Evolutionary conservation across 305 asterid genomes (phyloP).

Genomic region (Rubia tinctorum): DNA sequence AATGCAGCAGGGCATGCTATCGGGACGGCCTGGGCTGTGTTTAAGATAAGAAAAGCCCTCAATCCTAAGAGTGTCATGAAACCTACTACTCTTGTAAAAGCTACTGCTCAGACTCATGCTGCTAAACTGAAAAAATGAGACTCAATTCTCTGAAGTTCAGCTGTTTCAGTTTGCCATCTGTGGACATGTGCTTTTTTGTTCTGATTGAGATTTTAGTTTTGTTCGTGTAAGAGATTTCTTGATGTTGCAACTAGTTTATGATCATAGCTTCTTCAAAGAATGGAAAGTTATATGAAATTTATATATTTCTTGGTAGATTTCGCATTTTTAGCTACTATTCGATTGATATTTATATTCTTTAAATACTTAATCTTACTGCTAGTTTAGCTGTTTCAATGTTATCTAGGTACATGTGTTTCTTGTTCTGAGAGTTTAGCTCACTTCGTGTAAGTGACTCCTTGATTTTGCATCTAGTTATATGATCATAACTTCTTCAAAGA

Average conservation of each 20-base stretch:
- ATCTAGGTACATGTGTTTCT: background rate
- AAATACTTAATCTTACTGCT: no score
- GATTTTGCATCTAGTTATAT: background rate
- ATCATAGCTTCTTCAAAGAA: no score
- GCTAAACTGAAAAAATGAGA: slow-evolving; percentile 35
- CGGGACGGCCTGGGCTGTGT: slow-evolving; percentile 92
- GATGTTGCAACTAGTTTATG: no score
- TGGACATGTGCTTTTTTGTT: no score
- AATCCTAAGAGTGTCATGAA: slow-evolving; percentile 66
- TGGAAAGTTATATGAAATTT: no score
- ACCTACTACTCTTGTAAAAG: slow-evolving; percentile 57
- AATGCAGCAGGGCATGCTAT: slow-evolving; percentile 90
- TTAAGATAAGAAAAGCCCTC: slow-evolving; percentile 75
- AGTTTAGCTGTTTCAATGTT: no score
- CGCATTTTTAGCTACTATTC: no score
- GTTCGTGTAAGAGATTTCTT: no score
- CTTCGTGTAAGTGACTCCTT: background rate
- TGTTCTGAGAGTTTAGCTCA: background rate
- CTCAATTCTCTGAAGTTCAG: background rate
- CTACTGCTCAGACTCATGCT: slow-evolving; percentile 53
- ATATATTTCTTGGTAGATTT: no score
- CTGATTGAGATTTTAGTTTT: no score
- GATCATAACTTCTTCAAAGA: background rate
- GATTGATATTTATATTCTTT: no score
- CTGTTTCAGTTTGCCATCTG: background rate